These are phyloP conservation scores for Ostreobium quekettii DNA, from an alignment of 139 green algal genomes.

Conservation along the genomic window DNA sequence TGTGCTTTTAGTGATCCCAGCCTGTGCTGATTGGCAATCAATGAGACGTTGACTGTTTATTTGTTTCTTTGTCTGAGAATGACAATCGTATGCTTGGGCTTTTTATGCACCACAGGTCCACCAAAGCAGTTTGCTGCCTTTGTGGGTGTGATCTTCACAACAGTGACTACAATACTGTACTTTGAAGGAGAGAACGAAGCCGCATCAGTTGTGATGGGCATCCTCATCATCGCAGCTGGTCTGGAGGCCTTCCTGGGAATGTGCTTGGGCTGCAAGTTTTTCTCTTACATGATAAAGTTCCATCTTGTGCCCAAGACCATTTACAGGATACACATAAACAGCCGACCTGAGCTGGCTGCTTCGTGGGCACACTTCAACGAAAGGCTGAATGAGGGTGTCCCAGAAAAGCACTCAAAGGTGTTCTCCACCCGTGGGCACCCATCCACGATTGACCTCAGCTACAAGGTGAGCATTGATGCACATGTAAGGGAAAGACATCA, in stretches of 20 bases:
- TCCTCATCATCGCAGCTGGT: not conserved
- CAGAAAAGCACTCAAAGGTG: not conserved
- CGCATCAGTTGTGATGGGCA: constrained; percentile 14
- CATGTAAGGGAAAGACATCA: too few species aligned
- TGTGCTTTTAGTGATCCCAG: too few species aligned
- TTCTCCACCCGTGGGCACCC: constrained; percentile 18
- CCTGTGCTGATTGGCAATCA: too few species aligned
- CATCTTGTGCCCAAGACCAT: too few species aligned
- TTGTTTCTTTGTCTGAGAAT: too few species aligned
- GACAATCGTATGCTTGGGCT: too few species aligned
- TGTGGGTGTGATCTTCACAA: constrained; percentile 24
- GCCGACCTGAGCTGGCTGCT: too few species aligned
- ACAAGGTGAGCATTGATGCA: constrained; percentile 25
- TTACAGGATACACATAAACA: too few species aligned
- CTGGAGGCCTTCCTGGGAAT: constrained; percentile 43
- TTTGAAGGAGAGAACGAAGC: constrained; percentile 21
- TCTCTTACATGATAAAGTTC: constrained; percentile 33
- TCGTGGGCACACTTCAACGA: too few species aligned
- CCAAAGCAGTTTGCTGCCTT: constrained; percentile 47
- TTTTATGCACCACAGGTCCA: too few species aligned
- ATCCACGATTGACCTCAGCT: constrained; percentile 35
- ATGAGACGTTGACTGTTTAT: too few species aligned
- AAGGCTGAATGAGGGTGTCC: constrained; percentile 19
- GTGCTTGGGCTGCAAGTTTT: constrained; percentile 40
- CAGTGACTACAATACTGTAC: constrained; percentile 23